Base-by-base conservation (phyloP, 306 rosid genomes). In the Rosa chinensis region DNA sequence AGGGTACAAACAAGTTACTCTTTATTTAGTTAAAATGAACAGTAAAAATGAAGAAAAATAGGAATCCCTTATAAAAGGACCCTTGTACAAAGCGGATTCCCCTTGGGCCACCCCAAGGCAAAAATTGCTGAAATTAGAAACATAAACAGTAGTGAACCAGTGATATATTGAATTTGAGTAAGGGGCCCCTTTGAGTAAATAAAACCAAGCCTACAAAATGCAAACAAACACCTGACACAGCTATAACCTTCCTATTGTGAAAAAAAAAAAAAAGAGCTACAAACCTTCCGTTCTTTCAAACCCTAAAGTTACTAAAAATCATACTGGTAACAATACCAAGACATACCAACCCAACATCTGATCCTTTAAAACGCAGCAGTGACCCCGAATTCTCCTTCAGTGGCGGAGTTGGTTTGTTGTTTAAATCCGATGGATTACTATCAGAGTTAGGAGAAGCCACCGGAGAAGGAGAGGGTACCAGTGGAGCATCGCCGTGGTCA, bases 311-410 rank as follows among this genome's bases (percentile, higher is more conserved):
- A 17, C 28, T 40, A 14, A 73, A 17, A 50, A 73, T 9, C 17
- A 2, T 25, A 10, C 76, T 73, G 32, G 5, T 37, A 13, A 14
- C 75, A 14, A 72, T 72, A 32, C 45, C 32, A 4, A 49, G 32
- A 14, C 21, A 18, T 18, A 73, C 13, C 76, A 73, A 73, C 20
- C 48, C 64, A 73, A 37, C 64, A 39, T 20, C 64, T 73, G 64
- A 73, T 52, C 47, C 32, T 18, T 8, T 5, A 40, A 10, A n/a
- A 58, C 35, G 44, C 47, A 16, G 48, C 48, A 59, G 3, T 23
- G 16, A 59, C 14, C 66, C 66, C 14, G 32, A 72, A 1, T 73
- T 50, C 17, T 72, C 17, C 32, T 10, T 17, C 0, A 16, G 64
- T 10, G 47, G 64, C 17, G 21, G 76, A 32, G 45, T 0, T 35